Evolutionary conservation across 73 alveolate species (phyloP).

Genomic region (Tetrahymena malaccensis): DNA sequence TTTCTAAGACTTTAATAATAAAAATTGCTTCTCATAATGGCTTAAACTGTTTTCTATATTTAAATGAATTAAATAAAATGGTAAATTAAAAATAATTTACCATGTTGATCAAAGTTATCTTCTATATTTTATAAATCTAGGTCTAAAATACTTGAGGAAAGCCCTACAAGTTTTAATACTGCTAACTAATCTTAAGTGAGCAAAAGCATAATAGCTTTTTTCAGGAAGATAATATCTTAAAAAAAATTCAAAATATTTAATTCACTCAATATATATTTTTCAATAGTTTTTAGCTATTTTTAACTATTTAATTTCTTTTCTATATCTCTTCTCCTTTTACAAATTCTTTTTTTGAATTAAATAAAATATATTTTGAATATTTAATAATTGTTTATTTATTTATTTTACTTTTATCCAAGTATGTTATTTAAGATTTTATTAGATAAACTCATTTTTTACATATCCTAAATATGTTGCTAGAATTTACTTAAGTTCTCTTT

Average conservation of each 20-base stretch:
- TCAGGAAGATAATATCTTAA: neutral
- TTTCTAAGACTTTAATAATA: neutral
- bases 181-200: neutral
- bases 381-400: no score
- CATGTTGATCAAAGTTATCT: neutral
- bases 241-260: no score
- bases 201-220: neutral
- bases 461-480: neutral
- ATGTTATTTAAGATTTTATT: no score
- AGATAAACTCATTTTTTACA: neutral
- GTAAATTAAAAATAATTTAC: neutral
- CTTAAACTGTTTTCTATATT: neutral
- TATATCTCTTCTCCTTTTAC: neutral
- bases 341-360: neutral
- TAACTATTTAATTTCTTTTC: no score
- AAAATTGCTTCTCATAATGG: neutral
- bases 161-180: neutral
- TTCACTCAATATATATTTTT: neutral
- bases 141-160: neutral
- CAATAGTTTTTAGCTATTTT: no score
- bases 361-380: no score
- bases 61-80: no score
- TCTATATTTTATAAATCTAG: neutral
- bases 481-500: no score
- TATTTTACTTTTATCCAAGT: neutral